Evolutionary conservation across 192 early-diverging fungal species (phyloP), one percentile per base, ranked within the genome.

Genomic region (Spinellus fusiger): DNA sequence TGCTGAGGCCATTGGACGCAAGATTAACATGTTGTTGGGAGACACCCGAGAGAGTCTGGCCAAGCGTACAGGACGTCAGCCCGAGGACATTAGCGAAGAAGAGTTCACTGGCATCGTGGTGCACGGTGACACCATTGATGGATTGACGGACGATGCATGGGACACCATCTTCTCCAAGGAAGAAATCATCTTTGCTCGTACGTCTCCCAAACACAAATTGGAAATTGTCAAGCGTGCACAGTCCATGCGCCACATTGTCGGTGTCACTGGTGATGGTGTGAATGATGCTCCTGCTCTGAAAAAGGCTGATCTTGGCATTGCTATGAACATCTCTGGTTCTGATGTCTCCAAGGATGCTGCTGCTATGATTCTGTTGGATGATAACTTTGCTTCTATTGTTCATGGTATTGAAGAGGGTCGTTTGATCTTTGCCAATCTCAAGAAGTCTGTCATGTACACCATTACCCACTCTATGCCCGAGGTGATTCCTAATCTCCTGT

Each of bases 341-440:
- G 96, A 98, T 71, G 94, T 97, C 25, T 92, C 92, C 32, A 98
- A 98, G 73, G 93, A 95, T 61, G 91, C 91, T 6, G 96, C 96
- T 22, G 80, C 93, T 49, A 98, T 98, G 96, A 94, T 98, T 67
- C 76, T 98, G 52, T 71, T 98, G 35, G 94, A 98, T 73, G 93
- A 98, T 74, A 97, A 98, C 83, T 98, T 98, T 88, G 93, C 96
- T 13, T 92, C 91, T 9, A 90, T 89, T 44, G 88, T 98, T 44
- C 71, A 78, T 26, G 96, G 93, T 67, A 94, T 98, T 69, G 87
- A 91, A 71, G 93, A 98, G 68, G 96, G 94, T 37, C 86, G 96
- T 15, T 73, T 97, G 50, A 95, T 98, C 64, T 98, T 98, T 74
- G 78, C 81, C 70, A 98, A 98, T 75, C 73, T 98, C 56, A 94